Percentiles rank a stretch among this genome's conserved stretches.
Evolutionary conservation across 495 filamentous ascomycete species (phyloP).

Genomic region (Penicillium alfredii): DNA sequence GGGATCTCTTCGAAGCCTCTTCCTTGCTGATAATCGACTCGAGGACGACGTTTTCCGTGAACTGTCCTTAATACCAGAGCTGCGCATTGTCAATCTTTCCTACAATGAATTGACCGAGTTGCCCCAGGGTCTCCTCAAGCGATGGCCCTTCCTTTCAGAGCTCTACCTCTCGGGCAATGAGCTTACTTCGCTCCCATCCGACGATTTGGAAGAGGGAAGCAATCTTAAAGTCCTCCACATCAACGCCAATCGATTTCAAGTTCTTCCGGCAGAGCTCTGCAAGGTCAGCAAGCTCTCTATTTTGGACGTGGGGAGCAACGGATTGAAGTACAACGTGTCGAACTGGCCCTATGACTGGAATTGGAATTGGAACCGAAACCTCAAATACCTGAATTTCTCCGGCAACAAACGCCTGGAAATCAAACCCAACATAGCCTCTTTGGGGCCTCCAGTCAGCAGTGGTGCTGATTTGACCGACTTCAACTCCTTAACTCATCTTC

Average conservation of each 20-base stretch:
- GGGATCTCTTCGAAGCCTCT: slow-evolving; percentile 72
- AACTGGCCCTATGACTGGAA: slow-evolving; percentile 99
- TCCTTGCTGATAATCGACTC: slow-evolving; percentile 87
- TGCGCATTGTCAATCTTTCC: slow-evolving; percentile 86
- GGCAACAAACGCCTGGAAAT: slow-evolving; percentile 97
- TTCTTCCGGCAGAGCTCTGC: slow-evolving; percentile 89
- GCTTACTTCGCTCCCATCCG: slow-evolving; percentile 80
- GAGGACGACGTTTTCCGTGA: slow-evolving; percentile 94
- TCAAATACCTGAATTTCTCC: slow-evolving; percentile 93
- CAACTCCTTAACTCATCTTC: slow-evolving; percentile 73
- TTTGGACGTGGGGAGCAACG: slow-evolving; percentile 91
- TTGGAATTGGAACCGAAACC: slow-evolving; percentile 95
- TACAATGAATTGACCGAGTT: slow-evolving; percentile 94
- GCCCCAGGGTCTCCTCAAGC: slow-evolving; percentile 76
- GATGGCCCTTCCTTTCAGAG: slow-evolving; percentile 83
- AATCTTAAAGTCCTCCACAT: slow-evolving; percentile 86
- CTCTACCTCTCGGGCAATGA: slow-evolving; percentile 96
- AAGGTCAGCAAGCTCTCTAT: slow-evolving; percentile 87
- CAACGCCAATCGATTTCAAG: slow-evolving; percentile 96
- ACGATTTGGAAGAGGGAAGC: slow-evolving; percentile 86
- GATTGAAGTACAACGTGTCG: slow-evolving; percentile 97
- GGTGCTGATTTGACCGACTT: slow-evolving; percentile 86
- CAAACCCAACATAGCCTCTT: slow-evolving; percentile 64
- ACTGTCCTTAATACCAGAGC: slow-evolving; percentile 70
- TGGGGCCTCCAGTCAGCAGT: slow-evolving; percentile 42